Conservation (phyloP, 2,329 filamentous ascomycete species). For the Tolypocladium amazonense region DNA sequence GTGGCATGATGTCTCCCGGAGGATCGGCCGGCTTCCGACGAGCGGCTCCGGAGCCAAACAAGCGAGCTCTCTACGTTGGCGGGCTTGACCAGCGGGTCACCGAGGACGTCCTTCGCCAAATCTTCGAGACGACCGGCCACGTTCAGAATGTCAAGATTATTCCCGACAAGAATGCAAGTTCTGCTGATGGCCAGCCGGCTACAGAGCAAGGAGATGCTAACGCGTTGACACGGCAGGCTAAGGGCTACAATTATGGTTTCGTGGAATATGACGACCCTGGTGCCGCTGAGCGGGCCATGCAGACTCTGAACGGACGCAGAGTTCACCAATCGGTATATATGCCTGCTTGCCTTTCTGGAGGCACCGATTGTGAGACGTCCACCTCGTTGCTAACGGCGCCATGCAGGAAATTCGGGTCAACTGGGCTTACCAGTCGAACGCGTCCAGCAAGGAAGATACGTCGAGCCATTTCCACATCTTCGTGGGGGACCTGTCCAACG, state of each 20-base stretch:
- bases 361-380: neutral
- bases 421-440: constrained; percentile 99
- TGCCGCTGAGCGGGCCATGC: constrained; percentile 93
- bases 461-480: constrained; percentile 99
- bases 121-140: constrained; percentile 97
- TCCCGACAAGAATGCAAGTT: constrained; percentile 94
- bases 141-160: constrained; percentile 99
- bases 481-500: constrained; percentile 93
- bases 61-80: constrained; percentile 91
- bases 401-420: constrained; percentile 92
- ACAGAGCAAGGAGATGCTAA: constrained; percentile 1
- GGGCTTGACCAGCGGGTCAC: constrained; percentile 91
- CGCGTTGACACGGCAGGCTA: constrained; percentile 48
- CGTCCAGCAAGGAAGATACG: constrained; percentile 87
- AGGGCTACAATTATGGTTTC: constrained; percentile 98
- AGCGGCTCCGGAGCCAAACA: constrained; percentile 94
- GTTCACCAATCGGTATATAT: constrained; percentile 78
- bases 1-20: constrained; percentile 71
- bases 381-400: constrained; percentile 6
- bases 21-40: constrained; percentile 76
- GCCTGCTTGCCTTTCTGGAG: neutral
- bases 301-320: constrained; percentile 86
- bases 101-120: constrained; percentile 91
- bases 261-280: constrained; percentile 97
- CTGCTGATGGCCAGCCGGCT: neutral